Evolutionary conservation across 2,329 filamentous ascomycete species (phyloP), one percentile per base, ranked within the genome.

Genomic region (Passalora sequoiae): DNA sequence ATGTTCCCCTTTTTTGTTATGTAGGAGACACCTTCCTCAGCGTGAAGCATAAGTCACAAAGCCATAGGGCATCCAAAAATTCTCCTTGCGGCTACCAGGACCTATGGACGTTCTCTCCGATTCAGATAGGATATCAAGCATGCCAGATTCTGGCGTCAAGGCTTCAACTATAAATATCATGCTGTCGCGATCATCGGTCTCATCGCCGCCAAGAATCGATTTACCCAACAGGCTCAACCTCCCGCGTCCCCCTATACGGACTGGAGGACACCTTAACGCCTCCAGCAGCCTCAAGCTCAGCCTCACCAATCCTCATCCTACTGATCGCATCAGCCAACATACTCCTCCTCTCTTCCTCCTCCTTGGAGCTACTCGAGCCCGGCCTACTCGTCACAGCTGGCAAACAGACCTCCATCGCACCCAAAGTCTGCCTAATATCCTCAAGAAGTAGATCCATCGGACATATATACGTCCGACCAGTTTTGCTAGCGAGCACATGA

Each of bases 361-460:
- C 12, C 24, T 6, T 7, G 12, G 6, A 7, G 12, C 24, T 27
- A n/a, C 39, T 43, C 6, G 40, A 46, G 7, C 32, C 30, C 10
- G 43, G 42, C 5, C 25, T 13, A 36, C 24, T 49, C 8, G 72
- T 66, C 0, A 75, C 78, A 0, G 80, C 83, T 0, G 88, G 88
- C 0, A 95, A 73, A 4, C 76, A 73, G n/a, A 95, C 78, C 19
- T 80, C 76, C 1, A 68, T 67, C 0, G 87, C 87, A 16, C 81
- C 78, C 0, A 96, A 70, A 0, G 84, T 89, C 49, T 84, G 78
- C 20, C 81, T 83, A 44, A 97, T 94, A 59, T 97, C 91, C 20
- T 84, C 78, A 8, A 97, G 73, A 9, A 95, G 69, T 2, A 96
- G 76, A 44, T 96, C 86, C 91, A 97, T 97, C 0, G 91, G 91